Evolutionary conservation across 495 filamentous ascomycete species (phyloP).

Genomic region (Aspergillus biplanus): DNA sequence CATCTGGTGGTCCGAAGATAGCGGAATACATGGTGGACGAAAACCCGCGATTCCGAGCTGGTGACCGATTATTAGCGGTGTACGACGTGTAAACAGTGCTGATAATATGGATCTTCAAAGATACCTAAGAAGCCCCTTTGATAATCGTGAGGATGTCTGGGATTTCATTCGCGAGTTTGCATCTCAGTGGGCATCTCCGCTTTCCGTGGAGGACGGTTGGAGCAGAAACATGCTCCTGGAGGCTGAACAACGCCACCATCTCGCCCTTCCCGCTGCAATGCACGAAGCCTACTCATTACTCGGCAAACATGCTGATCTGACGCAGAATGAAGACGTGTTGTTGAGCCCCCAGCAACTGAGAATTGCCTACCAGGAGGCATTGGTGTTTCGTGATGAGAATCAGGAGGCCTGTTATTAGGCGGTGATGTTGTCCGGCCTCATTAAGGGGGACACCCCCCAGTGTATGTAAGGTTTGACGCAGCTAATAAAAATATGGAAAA

Average conservation of each 20-base stretch:
- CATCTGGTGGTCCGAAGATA: neutral
- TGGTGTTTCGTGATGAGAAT: constrained; percentile 5
- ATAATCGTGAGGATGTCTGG: neutral
- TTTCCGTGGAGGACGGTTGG: neutral
- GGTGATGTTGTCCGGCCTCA: neutral
- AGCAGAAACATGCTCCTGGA: neutral
- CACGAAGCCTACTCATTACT: constrained; percentile 4
- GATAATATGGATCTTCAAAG: neutral
- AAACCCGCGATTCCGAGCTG: too few species aligned
- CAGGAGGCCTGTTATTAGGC: neutral
- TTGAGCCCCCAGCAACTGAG: neutral
- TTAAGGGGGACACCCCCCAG: neutral
- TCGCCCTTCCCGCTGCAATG: neutral
- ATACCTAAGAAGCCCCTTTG: neutral
- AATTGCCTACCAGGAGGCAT: neutral
- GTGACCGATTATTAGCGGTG: neutral
- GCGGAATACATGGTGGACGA: too few species aligned
- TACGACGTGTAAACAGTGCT: neutral
- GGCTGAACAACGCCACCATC: neutral
- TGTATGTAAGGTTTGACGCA: neutral
- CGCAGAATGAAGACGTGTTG: neutral
- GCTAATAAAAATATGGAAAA: neutral
- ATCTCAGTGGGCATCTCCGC: neutral
- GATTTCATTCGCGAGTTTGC: constrained; percentile 1
- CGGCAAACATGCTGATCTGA: neutral